These are phyloP conservation scores for Neostapfia colusana DNA, from an alignment of 176 grass and related monocot genomes.

Conservation along the genomic window DNA sequence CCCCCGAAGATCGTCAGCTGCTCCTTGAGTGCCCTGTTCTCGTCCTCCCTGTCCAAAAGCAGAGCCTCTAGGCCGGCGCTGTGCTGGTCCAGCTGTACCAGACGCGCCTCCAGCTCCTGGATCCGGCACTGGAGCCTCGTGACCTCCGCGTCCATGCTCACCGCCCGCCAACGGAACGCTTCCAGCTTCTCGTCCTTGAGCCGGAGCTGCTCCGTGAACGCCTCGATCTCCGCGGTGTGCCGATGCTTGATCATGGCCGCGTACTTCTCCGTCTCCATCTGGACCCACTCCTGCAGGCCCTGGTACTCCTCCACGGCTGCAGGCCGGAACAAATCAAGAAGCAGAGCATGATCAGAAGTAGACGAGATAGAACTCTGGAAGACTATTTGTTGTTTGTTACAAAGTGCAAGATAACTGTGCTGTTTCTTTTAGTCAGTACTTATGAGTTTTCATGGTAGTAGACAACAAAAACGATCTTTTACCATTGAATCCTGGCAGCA, in stretches of 20 bases:
- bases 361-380: not conserved
- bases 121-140: slow-evolving; percentile 55
- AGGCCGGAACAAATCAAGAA: not conserved
- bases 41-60: slow-evolving; percentile 45
- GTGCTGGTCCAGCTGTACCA: slow-evolving; percentile 49
- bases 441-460: not conserved
- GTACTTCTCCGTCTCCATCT: slow-evolving; percentile 73
- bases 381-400: not conserved
- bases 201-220: slow-evolving; percentile 81
- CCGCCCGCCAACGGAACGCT: slow-evolving; percentile 54
- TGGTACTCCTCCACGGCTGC: slow-evolving; percentile 55
- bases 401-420: not conserved
- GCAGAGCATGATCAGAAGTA: not conserved
- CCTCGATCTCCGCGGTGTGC: slow-evolving; percentile 71
- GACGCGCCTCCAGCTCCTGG: slow-evolving; percentile 57
- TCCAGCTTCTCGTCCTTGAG: slow-evolving; percentile 82
- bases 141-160: slow-evolving; percentile 58
- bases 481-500: slow-evolving; percentile 11
- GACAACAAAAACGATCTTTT: slow-evolving; percentile 23
- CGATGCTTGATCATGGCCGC: slow-evolving; percentile 56
- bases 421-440: not conserved
- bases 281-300: slow-evolving; percentile 76
- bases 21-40: slow-evolving; percentile 43
- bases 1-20: not conserved
- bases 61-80: slow-evolving; percentile 44